Evolutionary conservation across 2,329 filamentous ascomycete genomes (phyloP), one percentile per base, ranked within the genome.

Genomic region (Aspergillus spinulosporus): DNA sequence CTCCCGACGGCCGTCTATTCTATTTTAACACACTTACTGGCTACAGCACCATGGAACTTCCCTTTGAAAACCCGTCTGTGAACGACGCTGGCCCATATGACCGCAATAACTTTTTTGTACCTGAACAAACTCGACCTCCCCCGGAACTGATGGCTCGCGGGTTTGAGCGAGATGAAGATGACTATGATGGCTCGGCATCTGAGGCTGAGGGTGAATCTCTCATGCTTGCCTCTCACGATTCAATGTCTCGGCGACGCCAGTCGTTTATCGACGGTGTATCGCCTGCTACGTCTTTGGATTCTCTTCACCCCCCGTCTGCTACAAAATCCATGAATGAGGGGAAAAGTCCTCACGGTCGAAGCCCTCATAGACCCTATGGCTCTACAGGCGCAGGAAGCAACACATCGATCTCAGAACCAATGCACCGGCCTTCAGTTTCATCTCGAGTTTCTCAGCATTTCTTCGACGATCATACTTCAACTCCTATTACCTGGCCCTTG

Each of bases 11-110:
- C 52, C 84, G 92, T 56, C 77, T 99, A 26, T 99, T 95, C 75
- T 99, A 97, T 77, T 97, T 96, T 82, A 99, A 99, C 74, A 97
- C 93, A 60, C 86, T 97, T 78, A 99, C 94, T 0, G 92, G 93
- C 54, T 91, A 95, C 68, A 95, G 90, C 69, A 95, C 90, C 61
- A 94, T 92, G 85, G 94, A 99, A 71, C 79, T 99, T 59, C 94
- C 94, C 1, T 81, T 99, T 28, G 94, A 99, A 72, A 93, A 93
- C n/a, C 92, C 94, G 1, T 90, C 89, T 5, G 75, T 85, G 14
- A 88, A 85, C 62, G 94, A 99, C 74, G 89, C 83, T 54, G 93
- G 93, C 1, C 94, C 94, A 2, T 84, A 88, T 64, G 92, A 97
- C 74, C 87, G 92, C 59, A 92, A 88, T 76, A 93, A 96, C 71